Evolutionary conservation across 192 early-diverging fungal species (phyloP).

Genomic region (Geosiphon pyriformis): DNA sequence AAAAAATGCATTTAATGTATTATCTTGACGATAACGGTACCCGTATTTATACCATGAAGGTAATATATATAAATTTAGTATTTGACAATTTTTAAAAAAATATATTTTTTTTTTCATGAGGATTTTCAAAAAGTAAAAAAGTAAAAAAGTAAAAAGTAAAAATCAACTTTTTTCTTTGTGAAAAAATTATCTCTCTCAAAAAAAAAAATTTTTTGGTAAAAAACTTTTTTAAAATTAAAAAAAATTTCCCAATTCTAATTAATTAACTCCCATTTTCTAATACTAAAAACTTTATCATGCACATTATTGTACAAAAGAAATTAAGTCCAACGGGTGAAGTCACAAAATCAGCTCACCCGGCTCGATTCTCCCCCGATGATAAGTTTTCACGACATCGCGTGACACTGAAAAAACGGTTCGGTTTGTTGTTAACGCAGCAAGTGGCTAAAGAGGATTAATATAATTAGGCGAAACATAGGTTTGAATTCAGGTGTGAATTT

Average conservation of each 20-base stretch:
- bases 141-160: too few relatives aligned
- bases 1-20: conserved; percentile 79
- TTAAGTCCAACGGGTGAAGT: conserved; percentile 64
- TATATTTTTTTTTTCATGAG: neutral
- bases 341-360: conserved; percentile 98
- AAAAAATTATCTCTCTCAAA: too few relatives aligned
- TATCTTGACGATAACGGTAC: conserved; percentile 57
- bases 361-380: conserved; percentile 99
- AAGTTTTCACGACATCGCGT: conserved; percentile 98
- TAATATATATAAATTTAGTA: too few relatives aligned
- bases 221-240: too few relatives aligned
- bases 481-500: too few relatives aligned
- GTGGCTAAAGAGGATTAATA: too few relatives aligned
- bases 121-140: neutral
- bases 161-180: too few relatives aligned
- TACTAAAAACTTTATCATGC: conserved; percentile 1
- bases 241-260: too few relatives aligned
- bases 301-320: conserved; percentile 57
- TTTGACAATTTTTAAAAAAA: neutral
- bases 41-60: conserved; percentile 81
- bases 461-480: too few relatives aligned
- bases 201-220: too few relatives aligned
- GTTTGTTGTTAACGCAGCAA: conserved; percentile 74
- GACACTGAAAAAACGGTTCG: conserved; percentile 92
- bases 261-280: neutral